Evolutionary conservation across 2,329 filamentous ascomycete genomes (phyloP), one percentile per base, ranked within the genome.

Genomic region (Clarireedia paspali): DNA sequence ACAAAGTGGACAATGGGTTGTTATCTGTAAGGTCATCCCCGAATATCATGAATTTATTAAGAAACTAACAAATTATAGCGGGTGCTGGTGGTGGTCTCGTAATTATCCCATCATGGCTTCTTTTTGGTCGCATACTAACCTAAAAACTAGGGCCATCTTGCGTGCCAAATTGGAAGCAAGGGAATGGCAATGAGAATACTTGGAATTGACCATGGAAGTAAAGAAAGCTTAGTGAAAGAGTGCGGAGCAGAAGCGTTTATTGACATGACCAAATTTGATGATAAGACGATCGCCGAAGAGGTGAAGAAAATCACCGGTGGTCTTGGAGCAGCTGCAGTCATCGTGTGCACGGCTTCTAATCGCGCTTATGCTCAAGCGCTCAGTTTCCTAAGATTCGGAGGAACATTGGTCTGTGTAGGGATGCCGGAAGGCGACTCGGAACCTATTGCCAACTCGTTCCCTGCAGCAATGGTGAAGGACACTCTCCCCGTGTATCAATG

Each of bases 171-270:
- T 53, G 80, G 79, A 6, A 71, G 74, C 36, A 69, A 72, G n/a
- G 84, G 77, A 3, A 83, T 87, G 74, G 82, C 80, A 10, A 73
- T 82, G 60, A 76, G 84, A 46, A 81, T 86, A 38, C 82, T 87
- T 56, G 84, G 82, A 26, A 77, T 88, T 65, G 85, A 88, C 66
- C 75, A 81, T 61, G 79, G 77, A 47, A 78, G 74, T 63, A 88
- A 88, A 68, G 78, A 80, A 62, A 63, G 77, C 12, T 66, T 87
- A 2, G 76, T 80, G 9, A 76, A 76, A 48, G 74, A 78, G 0
- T 82, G 75, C n/a, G 84, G 84, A 7, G 83, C 83, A 0, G 83
- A 87, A 66, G 77, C 80, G 61, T 88, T 87, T 70, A 73, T 88
- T 57, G 81, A 85, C 59, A 73, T 87, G 57, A 80, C 81, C 30